Base-by-base conservation (phyloP, 176 grass and related monocot species). In the Tillandsia fasciculata region DNA sequence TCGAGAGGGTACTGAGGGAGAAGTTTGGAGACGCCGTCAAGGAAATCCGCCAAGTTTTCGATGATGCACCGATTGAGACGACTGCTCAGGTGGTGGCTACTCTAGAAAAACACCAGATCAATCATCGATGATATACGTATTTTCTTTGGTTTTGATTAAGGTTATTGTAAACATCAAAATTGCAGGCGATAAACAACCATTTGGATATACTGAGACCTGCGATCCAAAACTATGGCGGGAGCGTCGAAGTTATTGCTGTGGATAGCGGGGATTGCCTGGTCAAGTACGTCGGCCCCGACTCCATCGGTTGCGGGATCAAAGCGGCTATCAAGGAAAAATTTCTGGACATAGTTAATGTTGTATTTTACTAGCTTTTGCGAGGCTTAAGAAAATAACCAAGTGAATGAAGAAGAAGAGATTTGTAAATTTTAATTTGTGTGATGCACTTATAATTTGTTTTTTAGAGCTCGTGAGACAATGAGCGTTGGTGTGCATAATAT, bases 201-300 rank as follows among this genome's bases (percentile, higher is more conserved):
- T 87, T 97, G 83, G 93, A 92, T 64, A 97, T 97, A 75, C 68
- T 97, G 50, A 86, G 93, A 63, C 89, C 89, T 67, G 93, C 93
- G 23, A 92, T 97, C 51, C 81, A 77, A 63, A 97, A 90, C 78
- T 97, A 90, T 57, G 89, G 89, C 51, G 93, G 93, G 58, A 87
- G 71, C 67, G 84, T 92, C 33, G 84, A 97, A 52, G 93, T 97
- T 51, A 15, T 97, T 66, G 81, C 79, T 50, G 77, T 97, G 54
- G 71, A 92, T 13, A 84, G 84, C 56, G 76, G 74, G 65, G 86
- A 92, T 86, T 97, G 94, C 75, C 64, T 82, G 48, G 86, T 97
- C 29, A 92, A 73, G 78, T 97, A 97, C 71, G 77, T 78, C 12
- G 94, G 94, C 8, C 94, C 89, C 3, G 86, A 90, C 12, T 92